Evolutionary conservation across 2,329 filamentous ascomycete species (phyloP).

Genomic region (Monilinia laxa): DNA sequence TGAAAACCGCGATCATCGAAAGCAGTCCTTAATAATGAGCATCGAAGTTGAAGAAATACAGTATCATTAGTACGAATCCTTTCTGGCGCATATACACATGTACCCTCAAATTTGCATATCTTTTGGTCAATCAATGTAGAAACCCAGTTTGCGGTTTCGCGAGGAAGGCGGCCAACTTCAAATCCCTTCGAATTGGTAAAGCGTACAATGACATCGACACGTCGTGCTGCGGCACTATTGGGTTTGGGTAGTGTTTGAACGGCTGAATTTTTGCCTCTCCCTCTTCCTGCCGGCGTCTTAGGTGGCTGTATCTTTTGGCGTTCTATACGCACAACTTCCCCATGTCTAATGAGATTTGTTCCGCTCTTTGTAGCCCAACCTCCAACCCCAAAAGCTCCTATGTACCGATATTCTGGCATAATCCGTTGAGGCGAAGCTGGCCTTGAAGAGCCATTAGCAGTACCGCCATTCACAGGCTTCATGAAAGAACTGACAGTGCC

Average conservation of each 20-base stretch:
- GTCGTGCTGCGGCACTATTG: conserved; percentile 53
- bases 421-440: conserved; percentile 43
- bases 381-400: conserved; percentile 87
- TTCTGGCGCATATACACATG: conserved; percentile 87
- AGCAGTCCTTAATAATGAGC: conserved; percentile 70
- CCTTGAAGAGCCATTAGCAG: conserved; percentile 10
- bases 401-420: conserved; percentile 65
- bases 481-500: conserved; percentile 34
- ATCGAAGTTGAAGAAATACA: conserved; percentile 83
- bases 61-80: conserved; percentile 86
- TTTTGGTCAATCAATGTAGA: conserved; percentile 89
- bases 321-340: conserved; percentile 82
- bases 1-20: conserved; percentile 67
- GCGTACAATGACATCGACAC: conserved; percentile 83
- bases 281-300: conserved; percentile 47
- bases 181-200: conserved; percentile 78
- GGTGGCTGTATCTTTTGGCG: conserved; percentile 72
- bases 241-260: conserved; percentile 33
- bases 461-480: conserved; percentile 22
- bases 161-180: conserved; percentile 83
- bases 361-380: conserved; percentile 92
- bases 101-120: conserved; percentile 82
- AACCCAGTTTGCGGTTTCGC: conserved; percentile 87
- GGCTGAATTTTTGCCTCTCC: conserved; percentile 43
- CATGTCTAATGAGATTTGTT: conserved; percentile 69